These are phyloP conservation scores for Nakazawaea sp. DNA, from an alignment of 805 yeast genomes.

Conservation along the genomic window DNA sequence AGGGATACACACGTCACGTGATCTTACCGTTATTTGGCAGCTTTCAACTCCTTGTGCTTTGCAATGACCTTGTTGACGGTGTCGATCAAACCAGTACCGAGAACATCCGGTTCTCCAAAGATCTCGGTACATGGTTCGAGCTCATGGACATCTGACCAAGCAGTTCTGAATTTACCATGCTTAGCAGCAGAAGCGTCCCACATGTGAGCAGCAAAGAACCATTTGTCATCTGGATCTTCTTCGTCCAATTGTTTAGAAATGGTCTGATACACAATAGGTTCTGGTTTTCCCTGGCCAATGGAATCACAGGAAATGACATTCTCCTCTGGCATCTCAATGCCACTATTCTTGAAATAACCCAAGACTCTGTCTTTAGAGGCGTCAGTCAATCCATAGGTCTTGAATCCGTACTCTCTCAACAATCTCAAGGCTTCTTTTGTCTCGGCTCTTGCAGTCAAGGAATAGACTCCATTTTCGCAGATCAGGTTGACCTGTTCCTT, in stretches of 20 bases:
- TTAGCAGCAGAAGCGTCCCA: slow-evolving; percentile 27
- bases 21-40: not conserved
- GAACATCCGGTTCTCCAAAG: slow-evolving; percentile 23
- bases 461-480: slow-evolving; percentile 18
- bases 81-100: slow-evolving; percentile 22
- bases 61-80: slow-evolving; percentile 23
- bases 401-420: slow-evolving; percentile 23
- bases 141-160: slow-evolving; percentile 25
- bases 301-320: slow-evolving; percentile 24
- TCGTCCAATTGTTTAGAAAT: slow-evolving; percentile 20
- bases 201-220: slow-evolving; percentile 26
- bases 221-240: slow-evolving; percentile 20
- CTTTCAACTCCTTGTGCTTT: slow-evolving; percentile 11
- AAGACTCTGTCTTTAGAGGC: slow-evolving; percentile 21
- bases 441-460: slow-evolving; percentile 21
- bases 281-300: slow-evolving; percentile 23
- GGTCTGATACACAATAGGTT: slow-evolving; percentile 19
- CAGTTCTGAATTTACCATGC: slow-evolving; percentile 23
- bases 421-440: slow-evolving; percentile 20
- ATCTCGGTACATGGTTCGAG: slow-evolving; percentile 21
- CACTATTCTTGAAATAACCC: slow-evolving; percentile 20
- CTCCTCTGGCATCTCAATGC: slow-evolving; percentile 21
- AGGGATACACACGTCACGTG: no score
- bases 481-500: slow-evolving; percentile 20
- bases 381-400: slow-evolving; percentile 24